Evolutionary conservation across 2,329 filamentous ascomycete species (phyloP), one percentile per base, ranked within the genome.

Genomic region (Xylariaceae sp.): DNA sequence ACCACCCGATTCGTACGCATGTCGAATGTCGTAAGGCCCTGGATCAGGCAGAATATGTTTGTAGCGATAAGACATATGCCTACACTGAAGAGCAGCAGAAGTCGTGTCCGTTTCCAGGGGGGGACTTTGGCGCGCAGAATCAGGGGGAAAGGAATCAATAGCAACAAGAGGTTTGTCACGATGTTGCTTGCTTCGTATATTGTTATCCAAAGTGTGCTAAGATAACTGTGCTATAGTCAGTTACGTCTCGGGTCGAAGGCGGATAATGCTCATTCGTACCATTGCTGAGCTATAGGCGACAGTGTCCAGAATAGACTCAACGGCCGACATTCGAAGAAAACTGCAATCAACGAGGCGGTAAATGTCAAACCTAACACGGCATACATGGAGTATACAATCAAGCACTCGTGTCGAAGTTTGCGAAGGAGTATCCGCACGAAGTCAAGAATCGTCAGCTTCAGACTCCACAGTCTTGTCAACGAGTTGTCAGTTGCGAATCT

Each of bases 111-210:
- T 31, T 51, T 45, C 47, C 40, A 17, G 14, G 19, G 31, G 1
- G 51, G n/a, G 6, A 54, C 39, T 17, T 33, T 33, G 5, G 48
- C 43, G 14, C 31, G 44, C 16, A 51, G 14, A 31, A 60, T 43
- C 11, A 58, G 49, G 10, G 55, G 31, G 3, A 60, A 16, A 11
- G 57, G 52, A 1, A 56, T 19, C 6, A 47, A 17, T 14, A 60
- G 43, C 2, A 61, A 36, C 22, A 58, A 28, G 28, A 19, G 33
- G 33, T 57, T 47, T 13, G 56, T 57, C 3, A 56, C 34, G 6
- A 56, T 51, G 41, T 60, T 58, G 18, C 53, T 34, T 28, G 50
- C 42, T 48, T 61, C 57, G 40, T 59, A 60, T 9, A 51, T 60
- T n/a, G 40, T 48, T 28, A 57, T 47, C 57, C 57, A 60, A 5